Conservation (phyloP, 2,329 filamentous ascomycete genomes). For the Camillea tinctor region DNA sequence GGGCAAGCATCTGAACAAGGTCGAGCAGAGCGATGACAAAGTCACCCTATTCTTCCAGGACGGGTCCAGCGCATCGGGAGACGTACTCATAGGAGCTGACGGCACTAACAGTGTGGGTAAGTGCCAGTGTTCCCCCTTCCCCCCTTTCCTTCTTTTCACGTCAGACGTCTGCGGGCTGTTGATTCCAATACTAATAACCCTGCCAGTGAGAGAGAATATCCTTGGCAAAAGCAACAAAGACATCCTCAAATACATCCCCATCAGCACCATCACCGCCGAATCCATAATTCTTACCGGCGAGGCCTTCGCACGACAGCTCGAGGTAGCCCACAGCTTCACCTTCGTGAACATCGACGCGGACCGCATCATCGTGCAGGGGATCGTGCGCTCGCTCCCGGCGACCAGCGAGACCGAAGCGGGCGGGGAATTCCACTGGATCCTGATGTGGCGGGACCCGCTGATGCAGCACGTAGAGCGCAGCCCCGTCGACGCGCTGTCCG, state of each 20-base stretch:
- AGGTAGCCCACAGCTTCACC: constrained; percentile 24
- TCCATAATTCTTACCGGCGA: constrained; percentile 13
- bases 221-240: constrained; percentile 17
- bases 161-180: background rate
- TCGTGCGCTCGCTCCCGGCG: constrained; percentile 16
- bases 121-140: constrained; percentile 13
- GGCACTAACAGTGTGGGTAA: constrained; percentile 40
- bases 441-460: constrained; percentile 33
- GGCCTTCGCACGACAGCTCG: constrained; percentile 22
- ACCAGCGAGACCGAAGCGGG: constrained; percentile 1
- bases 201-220: constrained; percentile 21
- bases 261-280: constrained; percentile 22
- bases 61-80: constrained; percentile 39
- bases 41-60: constrained; percentile 45
- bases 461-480: constrained; percentile 22
- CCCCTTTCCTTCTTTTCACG: too few species aligned
- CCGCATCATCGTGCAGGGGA: constrained; percentile 19
- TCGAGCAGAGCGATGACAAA: constrained; percentile 34
- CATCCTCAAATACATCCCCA: constrained; percentile 19
- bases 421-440: constrained; percentile 20
- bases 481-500: constrained; percentile 30
- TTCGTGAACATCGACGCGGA: constrained; percentile 14
- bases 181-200: constrained; percentile 12
- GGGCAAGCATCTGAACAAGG: constrained; percentile 34
- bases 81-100: constrained; percentile 48